Evolutionary conservation across 106 monocot species (phyloP).

Genomic region (Phalaenopsis equestris): DNA sequence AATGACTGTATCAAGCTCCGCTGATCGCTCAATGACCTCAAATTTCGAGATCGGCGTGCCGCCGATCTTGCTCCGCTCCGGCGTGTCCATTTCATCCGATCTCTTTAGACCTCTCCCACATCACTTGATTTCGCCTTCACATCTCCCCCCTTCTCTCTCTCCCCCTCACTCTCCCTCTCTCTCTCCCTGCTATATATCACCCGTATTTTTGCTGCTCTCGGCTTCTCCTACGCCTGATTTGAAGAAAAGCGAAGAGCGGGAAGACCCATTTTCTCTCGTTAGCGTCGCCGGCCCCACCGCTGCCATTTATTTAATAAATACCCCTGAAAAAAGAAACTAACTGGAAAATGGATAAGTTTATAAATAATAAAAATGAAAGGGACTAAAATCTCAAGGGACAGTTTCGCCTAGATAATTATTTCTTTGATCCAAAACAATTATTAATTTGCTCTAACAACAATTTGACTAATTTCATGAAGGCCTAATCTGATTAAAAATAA

Average conservation of each 20-base stretch:
- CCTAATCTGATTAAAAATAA: too few relatives aligned
- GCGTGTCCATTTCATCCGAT: constrained; percentile 17
- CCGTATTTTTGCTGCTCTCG: background rate
- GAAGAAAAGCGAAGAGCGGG: constrained; percentile 6
- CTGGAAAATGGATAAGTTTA: background rate
- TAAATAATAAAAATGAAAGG: too few relatives aligned
- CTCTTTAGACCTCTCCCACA: constrained; percentile 2
- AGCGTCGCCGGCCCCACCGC: background rate
- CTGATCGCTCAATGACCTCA: constrained; percentile 1
- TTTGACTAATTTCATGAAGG: background rate
- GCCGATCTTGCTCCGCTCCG: constrained; percentile 19
- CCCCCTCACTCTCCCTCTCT: background rate
- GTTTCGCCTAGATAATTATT: background rate
- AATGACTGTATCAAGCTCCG: background rate
- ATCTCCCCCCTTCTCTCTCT: background rate
- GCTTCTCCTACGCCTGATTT: background rate
- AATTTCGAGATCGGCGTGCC: constrained; percentile 18
- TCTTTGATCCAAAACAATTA: background rate
- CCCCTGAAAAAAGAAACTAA: background rate
- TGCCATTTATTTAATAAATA: background rate
- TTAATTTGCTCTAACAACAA: background rate
- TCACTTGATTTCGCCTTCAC: background rate
- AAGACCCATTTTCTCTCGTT: background rate
- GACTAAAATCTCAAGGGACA: background rate
- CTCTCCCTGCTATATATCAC: background rate